Base-by-base conservation (phyloP, 371 early-diverging fungal genomes). In the Thermomucor indicae-seudaticae region DNA sequence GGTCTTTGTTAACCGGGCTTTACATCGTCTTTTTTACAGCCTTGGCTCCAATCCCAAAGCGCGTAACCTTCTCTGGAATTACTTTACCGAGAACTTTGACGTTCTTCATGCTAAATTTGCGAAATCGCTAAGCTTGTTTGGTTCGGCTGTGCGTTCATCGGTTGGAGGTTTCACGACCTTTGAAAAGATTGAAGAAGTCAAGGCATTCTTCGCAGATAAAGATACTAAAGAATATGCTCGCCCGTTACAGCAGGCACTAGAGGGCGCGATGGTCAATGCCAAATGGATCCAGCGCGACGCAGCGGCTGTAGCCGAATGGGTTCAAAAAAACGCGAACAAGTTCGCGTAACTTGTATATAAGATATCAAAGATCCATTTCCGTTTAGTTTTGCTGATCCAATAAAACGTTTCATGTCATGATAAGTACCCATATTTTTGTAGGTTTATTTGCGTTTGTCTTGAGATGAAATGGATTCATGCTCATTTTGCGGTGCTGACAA, bases 191-290 rank as follows among this genome's bases (percentile, higher is more conserved):
- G 67, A 61, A 2, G 85, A 91, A 50, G 73, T 88, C 14, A 85
- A 88, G 54, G 58, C 53, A 5, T 91, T 89, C 73, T 91, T 93
- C 72, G 77, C 77, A 11, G 79, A 70, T 39, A 85, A 87, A 65
- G 81, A 92, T 49, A 85, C 85, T n/a, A 80, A 79, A 56, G 72
- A 80, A 40, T 83, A 87, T 62, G 81, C 72, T 29, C 74, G 93
- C 29, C 76, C 84, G 19, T 48, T 95, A 17, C 79, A 90, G 32
- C 97, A 97, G 65, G 82, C 88, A 27, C 58, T 96, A 16, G 98
- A 97, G 72, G 79, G 75, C n/a, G 81, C 93, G 49, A 70, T 83
- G 8, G 73, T 83, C 48, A 86, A 82, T 55, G 82, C 92, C 7
- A 70, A 79, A 40, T 95, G 95, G 92, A 65, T 93, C 39, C 62